Conservation (phyloP, 495 filamentous ascomycete species). For the Aspergillus sclerotioniger region DNA sequence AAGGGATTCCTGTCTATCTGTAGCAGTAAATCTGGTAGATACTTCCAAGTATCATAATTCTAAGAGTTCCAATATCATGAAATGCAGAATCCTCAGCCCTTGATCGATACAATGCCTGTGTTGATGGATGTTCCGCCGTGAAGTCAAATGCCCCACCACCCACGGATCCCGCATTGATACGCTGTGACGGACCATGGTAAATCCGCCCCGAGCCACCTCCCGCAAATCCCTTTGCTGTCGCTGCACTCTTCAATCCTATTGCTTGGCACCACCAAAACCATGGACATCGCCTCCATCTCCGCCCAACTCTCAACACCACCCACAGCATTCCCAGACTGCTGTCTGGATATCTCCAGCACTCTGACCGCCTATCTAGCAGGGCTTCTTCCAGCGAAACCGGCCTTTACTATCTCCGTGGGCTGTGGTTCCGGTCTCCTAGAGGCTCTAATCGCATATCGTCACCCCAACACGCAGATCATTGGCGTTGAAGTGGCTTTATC, state of each 20-base stretch:
- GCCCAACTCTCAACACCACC: conserved; percentile 23
- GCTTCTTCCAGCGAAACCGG: conserved; percentile 41
- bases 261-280: conserved; percentile 6
- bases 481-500: conserved; percentile 48
- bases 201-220: too few relatives aligned
- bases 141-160: too few relatives aligned
- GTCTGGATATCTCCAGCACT: conserved; percentile 45
- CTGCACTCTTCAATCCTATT: not conserved
- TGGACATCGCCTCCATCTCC: conserved; percentile 30
- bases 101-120: too few relatives aligned
- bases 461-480: conserved; percentile 28
- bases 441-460: conserved; percentile 35
- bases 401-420: conserved; percentile 50
- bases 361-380: conserved; percentile 33
- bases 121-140: too few relatives aligned
- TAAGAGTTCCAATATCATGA: too few relatives aligned
- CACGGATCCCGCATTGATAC: too few relatives aligned
- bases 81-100: too few relatives aligned
- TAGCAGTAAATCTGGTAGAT: too few relatives aligned
- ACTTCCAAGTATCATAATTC: too few relatives aligned
- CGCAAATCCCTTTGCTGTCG: too few relatives aligned
- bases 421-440: conserved; percentile 55
- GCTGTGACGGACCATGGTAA: too few relatives aligned
- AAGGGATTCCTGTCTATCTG: too few relatives aligned
- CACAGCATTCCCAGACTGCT: conserved; percentile 41